Evolutionary conservation across 805 yeast species (phyloP).

Genomic region (Pichia kluyveri): DNA sequence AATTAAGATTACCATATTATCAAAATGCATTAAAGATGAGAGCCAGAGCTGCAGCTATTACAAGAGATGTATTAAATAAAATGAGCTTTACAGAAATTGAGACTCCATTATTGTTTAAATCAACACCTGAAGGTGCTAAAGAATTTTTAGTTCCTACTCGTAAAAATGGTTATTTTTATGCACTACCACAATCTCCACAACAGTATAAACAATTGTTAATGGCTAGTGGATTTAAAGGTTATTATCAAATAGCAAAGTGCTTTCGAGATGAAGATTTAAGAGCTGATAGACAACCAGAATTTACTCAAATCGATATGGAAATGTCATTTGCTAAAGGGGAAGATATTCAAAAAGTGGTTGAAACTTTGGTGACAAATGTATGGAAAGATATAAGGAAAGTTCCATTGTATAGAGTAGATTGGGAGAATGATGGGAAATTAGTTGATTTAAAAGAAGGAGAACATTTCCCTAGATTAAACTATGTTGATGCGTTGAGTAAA

Average conservation of each 20-base stretch:
- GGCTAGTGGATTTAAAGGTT: constrained; percentile 84
- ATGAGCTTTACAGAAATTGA: constrained; percentile 71
- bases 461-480: constrained; percentile 42
- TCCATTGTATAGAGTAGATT: constrained; percentile 31
- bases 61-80: constrained; percentile 28
- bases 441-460: constrained; percentile 18
- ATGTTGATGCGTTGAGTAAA: constrained; percentile 55
- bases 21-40: constrained; percentile 51
- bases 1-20: constrained; percentile 51
- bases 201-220: constrained; percentile 91
- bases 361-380: constrained; percentile 40
- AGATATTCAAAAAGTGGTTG: constrained; percentile 62
- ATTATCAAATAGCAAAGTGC: constrained; percentile 88
- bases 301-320: constrained; percentile 94
- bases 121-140: constrained; percentile 97
- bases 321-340: constrained; percentile 69
- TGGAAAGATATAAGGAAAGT: constrained; percentile 43
- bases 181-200: constrained; percentile 96
- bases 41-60: constrained; percentile 41
- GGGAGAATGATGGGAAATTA: constrained; percentile 20
- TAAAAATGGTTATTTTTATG: constrained; percentile 53
- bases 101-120: constrained; percentile 86
- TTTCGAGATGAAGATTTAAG: constrained; percentile 95
- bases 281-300: constrained; percentile 94
- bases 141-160: constrained; percentile 94